Conservation (phyloP, 345 rosid genomes). For the Eutrema yunnanense region DNA sequence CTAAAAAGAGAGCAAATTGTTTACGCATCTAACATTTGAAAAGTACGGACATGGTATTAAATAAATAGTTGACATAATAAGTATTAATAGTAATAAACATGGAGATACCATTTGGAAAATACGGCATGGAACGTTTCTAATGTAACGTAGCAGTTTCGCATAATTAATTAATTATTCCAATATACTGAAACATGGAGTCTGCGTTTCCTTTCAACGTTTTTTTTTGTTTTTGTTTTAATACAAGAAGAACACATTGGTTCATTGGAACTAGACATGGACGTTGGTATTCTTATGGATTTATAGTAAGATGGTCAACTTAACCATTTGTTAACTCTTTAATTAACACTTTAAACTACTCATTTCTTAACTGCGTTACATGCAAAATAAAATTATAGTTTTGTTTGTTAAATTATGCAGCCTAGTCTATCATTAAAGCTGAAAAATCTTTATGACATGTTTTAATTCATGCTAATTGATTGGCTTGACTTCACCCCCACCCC, state of each 20-base stretch:
- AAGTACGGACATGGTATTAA: not conserved
- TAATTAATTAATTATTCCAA: not conserved
- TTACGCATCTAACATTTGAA: slow-evolving; percentile 2
- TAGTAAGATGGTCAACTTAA: not conserved
- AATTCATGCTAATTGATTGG: not conserved
- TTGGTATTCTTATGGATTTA: not conserved
- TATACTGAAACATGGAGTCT: not conserved
- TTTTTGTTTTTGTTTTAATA: not conserved
- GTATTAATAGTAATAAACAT: not conserved
- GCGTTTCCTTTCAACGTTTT: not conserved
- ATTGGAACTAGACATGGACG: not conserved
- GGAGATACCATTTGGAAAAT: slow-evolving; percentile 2
- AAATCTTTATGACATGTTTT: not conserved
- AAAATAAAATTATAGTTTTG: not conserved
- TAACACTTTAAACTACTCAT: not conserved
- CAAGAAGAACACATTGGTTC: not conserved
- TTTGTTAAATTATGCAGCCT: not conserved
- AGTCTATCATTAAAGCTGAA: not conserved
- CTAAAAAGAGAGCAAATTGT: slow-evolving; percentile 9
- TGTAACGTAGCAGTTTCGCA: not conserved
- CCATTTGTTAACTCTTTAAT: not conserved
- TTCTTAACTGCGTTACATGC: not conserved
- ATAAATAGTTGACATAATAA: not conserved
- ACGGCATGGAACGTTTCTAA: slow-evolving; percentile 8
- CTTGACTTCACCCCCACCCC: no score